Evolutionary conservation across 202 grass and related monocot genomes (phyloP).

Genomic region (Eragrostis tef): DNA sequence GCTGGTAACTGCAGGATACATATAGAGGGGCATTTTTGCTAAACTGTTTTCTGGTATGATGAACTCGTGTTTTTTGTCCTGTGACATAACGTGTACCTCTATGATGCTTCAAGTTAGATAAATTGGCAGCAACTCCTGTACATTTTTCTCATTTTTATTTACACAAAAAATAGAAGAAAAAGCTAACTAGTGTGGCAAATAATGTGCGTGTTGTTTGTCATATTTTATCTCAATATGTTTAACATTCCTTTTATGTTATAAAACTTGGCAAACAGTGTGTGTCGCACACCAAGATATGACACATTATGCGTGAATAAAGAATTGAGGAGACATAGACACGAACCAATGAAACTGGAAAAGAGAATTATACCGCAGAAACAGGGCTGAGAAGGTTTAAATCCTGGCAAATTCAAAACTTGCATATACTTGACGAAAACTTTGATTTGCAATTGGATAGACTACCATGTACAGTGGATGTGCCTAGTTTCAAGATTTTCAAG

Average conservation of each 20-base stretch:
- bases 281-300: not conserved
- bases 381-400: not conserved
- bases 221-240: not conserved
- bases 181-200: not conserved
- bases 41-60: conserved; percentile 22
- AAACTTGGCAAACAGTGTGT: not conserved
- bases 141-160: not conserved
- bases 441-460: not conserved
- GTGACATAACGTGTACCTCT: conserved; percentile 28
- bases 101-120: conserved; percentile 14
- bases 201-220: not conserved
- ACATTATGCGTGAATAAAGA: not conserved
- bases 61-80: conserved; percentile 27
- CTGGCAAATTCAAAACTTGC: not conserved
- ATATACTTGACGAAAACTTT: conserved; percentile 9
- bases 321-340: not conserved
- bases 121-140: not conserved
- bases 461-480: not conserved
- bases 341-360: not conserved
- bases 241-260: not conserved
- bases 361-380: not conserved
- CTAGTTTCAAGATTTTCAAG: not conserved
- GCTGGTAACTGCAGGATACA: conserved; percentile 45
- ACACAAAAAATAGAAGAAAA: not conserved
- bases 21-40: conserved; percentile 44